These are phyloP conservation scores for Trapa bicornis DNA, from an alignment of 345 rosid genomes.

Conservation along the genomic window DNA sequence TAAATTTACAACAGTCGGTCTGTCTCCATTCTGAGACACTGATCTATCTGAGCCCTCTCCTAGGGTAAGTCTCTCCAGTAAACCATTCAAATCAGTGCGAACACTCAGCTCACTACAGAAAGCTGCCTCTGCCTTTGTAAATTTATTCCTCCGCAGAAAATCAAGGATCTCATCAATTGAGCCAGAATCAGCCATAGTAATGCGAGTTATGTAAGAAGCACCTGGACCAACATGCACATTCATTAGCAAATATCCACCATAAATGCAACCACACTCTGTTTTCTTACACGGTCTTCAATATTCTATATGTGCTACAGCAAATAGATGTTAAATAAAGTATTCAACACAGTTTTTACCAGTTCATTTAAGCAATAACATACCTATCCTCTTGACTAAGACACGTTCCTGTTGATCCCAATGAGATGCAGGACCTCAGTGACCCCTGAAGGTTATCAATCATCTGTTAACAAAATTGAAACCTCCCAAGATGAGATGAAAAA, in stretches of 20 bases:
- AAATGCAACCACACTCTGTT: background rate
- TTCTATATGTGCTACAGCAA: background rate
- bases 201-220: slow-evolving; percentile 14
- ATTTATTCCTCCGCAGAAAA: slow-evolving; percentile 60
- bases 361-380: background rate
- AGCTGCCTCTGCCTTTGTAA: slow-evolving; percentile 92
- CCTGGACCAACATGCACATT: background rate
- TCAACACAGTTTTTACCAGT: background rate
- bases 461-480: background rate
- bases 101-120: slow-evolving; percentile 65
- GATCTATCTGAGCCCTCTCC: slow-evolving; percentile 36
- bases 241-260: background rate
- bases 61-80: slow-evolving; percentile 46
- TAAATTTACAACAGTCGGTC: slow-evolving; percentile 13
- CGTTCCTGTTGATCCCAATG: background rate
- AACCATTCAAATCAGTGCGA: slow-evolving; percentile 64
- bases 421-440: background rate
- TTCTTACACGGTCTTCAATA: background rate
- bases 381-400: background rate
- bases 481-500: background rate
- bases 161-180: slow-evolving; percentile 70
- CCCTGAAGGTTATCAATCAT: background rate
- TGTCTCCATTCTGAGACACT: slow-evolving; percentile 26
- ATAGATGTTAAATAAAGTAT: background rate
- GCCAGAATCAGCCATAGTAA: slow-evolving; percentile 49